Evolutionary conservation across 2,329 filamentous ascomycete genomes (phyloP), one percentile per base, ranked within the genome.

Genomic region (Xylariales sp.): DNA sequence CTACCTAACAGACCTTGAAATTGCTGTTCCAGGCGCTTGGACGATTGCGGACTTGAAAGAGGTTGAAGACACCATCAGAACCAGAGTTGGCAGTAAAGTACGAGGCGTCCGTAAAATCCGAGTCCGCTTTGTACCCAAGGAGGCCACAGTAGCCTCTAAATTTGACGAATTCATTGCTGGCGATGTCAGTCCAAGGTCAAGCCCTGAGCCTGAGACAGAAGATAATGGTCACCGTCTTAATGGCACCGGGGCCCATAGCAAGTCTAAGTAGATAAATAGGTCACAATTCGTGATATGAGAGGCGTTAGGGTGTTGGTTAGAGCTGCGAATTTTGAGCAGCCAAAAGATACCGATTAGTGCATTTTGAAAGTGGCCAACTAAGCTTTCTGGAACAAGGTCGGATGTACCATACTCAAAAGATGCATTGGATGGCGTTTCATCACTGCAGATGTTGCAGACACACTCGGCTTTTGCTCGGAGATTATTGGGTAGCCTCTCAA

Each of bases 1-100:
- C 82, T 97, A 97, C 78, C 85, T 98, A 36, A 90, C 98, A 74
- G 96, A 98, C 74, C 80, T 99, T 7, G 94, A 97, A 79, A 81
- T 98, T 69, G 91, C 89, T 1, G 92, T 97, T 16, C 93, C 95
- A 0, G 87, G 85, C 28, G 82, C 83, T 41, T 97, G 92, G 91
- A 91, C 91, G 0, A 83, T 99, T 5, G 87, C 90, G 61, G 87
- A 91, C 62, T 87, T 90, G 7, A 85, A 88, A 45, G 82, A 86
- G 16, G 84, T 97, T 14, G 96, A 99, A 79, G 87, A 91, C 43
- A 82, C 85, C 2, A 86, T 98, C 43, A 88, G 96, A 68, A 86
- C 89, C 52, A 86, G 86, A 64, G 86, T 97, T 32, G 93, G 93
- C 34, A 83, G 85, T 69, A 92, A 91, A 73, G 92, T 97, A 14